Evolutionary conservation across 306 rosid genomes (phyloP), one percentile per base, ranked within the genome.

Genomic region (Quercus suber): DNA sequence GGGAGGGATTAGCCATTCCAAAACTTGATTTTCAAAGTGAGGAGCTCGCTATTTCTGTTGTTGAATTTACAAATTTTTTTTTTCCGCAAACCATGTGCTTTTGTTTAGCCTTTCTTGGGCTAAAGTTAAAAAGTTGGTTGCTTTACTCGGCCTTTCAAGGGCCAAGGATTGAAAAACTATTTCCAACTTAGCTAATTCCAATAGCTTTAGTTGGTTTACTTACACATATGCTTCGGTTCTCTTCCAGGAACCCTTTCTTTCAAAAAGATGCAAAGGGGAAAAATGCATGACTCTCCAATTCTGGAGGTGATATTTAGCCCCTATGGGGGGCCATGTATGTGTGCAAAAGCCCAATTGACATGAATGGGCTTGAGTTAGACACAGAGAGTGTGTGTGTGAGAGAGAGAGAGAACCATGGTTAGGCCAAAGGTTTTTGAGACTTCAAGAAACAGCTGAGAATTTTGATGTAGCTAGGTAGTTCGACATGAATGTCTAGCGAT

Each of bases 351-450:
- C 96, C 93, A 84, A 73, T 83, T 75, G 80, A 84, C 87, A 72
- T 17, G 82, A 81, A 76, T 83, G 86, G 86, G 35, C 84, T 70
- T 80, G 87, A 60, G 93, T 93, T 91, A 90, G 94, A 79, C 80
- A 79, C 75, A 63, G 84, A 70, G 80, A 41, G 87, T 14, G 84
- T 53, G 84, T 53, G 87, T 14, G 84, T 45, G 87, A 7, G 83
- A 49, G 81, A 55, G 75, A 87, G 85, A 77, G 86, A 84, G 88
- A 95, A 92, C 99, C 99, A 95, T 95, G 97, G 99, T 95, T 90
- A 95, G 97, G 97, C 84, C 94, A 79, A 85, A 92, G 91, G 96
- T 67, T 35, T 80, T 41, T 83, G 91, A 68, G 33, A 83, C 87
- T 82, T 86, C 81, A 78, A 86, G 89, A 88, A 82, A 85, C 87